These are phyloP conservation scores for Schizopora paradoxa DNA, from an alignment of 1,284 basidiomycete species.

Conservation along the genomic window DNA sequence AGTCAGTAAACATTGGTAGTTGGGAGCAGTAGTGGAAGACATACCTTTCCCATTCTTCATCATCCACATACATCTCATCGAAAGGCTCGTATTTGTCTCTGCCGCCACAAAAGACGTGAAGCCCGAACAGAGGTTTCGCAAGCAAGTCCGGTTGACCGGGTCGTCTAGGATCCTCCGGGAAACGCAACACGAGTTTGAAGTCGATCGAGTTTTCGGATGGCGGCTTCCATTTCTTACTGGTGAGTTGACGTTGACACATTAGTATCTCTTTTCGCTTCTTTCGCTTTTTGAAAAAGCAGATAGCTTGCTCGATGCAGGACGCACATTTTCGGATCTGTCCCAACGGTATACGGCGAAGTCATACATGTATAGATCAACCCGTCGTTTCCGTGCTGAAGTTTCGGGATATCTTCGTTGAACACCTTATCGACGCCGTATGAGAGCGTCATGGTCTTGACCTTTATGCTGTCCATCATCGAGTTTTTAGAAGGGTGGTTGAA, in stretches of 20 bases:
- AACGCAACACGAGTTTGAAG: conserved; percentile 91
- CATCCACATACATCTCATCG: conserved; percentile 82
- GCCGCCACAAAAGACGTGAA: conserved; percentile 76
- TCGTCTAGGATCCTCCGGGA: conserved; percentile 63
- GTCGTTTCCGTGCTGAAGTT: conserved; percentile 91
- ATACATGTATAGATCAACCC: conserved; percentile 97
- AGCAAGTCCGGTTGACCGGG: conserved; percentile 68
- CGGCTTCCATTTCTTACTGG: conserved; percentile 97
- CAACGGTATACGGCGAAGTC: conserved; percentile 79
- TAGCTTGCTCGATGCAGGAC: not conserved
- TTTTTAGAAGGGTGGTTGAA: conserved; percentile 12
- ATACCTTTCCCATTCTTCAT: conserved; percentile 91
- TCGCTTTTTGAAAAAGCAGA: not conserved
- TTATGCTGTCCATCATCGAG: conserved; percentile 52
- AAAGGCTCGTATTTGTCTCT: conserved; percentile 76
- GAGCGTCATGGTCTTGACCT: conserved; percentile 84
- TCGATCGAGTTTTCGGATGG: conserved; percentile 98
- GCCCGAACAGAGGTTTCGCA: conserved; percentile 82
- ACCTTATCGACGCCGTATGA: conserved; percentile 88
- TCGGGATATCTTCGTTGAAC: conserved; percentile 78
- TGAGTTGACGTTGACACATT: conserved; percentile 6
- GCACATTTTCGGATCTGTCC: conserved; percentile 90
- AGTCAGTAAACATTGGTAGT: not conserved
- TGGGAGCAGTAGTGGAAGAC: conserved; percentile 27
- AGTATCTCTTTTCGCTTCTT: not conserved